Base-by-base conservation (phyloP, 2,329 filamentous ascomycete species). In the Ophiocordyceps australis region DNA sequence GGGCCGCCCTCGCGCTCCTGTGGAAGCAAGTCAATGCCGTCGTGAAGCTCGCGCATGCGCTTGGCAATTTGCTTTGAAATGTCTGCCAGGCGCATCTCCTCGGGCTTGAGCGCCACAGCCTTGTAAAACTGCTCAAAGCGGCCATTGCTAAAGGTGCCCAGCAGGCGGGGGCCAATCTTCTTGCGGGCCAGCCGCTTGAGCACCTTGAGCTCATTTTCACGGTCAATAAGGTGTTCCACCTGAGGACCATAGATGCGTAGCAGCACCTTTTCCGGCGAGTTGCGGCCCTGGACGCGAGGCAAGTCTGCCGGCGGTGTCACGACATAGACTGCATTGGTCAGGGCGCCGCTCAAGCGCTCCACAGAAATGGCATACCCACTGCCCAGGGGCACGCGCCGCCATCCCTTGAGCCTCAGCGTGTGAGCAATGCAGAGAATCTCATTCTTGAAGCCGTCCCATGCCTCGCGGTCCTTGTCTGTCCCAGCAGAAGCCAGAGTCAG, bases 251-350 rank as follows among this genome's bases (percentile, higher is more conserved):
- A 98, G 31, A 98, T 77, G 20, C 89, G 76, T 12, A 98, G 62
- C 1, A 98, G 62, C 3, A 98, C 59, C 48, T 92, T 93, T 4
- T 52, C 47, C 0, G 66, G 65, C 14, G 37, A 43, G 33, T 54
- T 62, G 39, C 53, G 62, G 26, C 54, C 47, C 9, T 35, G 54
- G 27, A 39, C 15, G 35, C 47, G 28, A 40, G 39, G 33, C 9
- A 83, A 37, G 19, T 77, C 60, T 20, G 66, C 56, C 0, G 86
- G 85, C 2, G 86, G 85, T 2, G 72, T 77, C 14, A 95, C 83
- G 26, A 93, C 83, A 44, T 95, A 98, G 19, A 98, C 85, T 9
- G 86, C 83, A 45, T 98, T 98, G 13, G 89, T 98, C 37, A 98
- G 54, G 7, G 89, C 89, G 32, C 89, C 89, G 46, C 86, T 94